phyloP scores from a whole-genome alignment of 257 asterid genomes.

The Forsythia suspensa region DNA sequence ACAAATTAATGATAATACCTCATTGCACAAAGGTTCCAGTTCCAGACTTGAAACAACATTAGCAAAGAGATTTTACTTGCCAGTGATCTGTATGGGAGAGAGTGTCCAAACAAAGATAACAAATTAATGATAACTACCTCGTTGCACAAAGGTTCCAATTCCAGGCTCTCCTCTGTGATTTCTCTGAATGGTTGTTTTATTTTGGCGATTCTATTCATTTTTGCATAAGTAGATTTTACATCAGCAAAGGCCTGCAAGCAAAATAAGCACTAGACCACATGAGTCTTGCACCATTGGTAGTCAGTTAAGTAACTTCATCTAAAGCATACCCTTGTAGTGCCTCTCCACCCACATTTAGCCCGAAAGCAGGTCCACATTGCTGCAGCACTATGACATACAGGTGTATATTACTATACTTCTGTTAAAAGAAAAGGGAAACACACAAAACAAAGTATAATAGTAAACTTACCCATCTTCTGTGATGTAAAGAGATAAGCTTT shows the following conservation, averaged over 20 bases:
- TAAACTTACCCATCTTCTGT: slow-evolving; percentile 60
- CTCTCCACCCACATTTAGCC: slow-evolving; percentile 90
- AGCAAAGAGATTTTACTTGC: neutral
- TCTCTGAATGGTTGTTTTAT: slow-evolving; percentile 47
- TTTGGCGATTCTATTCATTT: slow-evolving; percentile 37
- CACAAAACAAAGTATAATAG: slow-evolving; percentile 1
- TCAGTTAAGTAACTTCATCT: neutral
- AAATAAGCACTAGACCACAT: slow-evolving; percentile 17
- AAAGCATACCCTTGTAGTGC: slow-evolving; percentile 63
- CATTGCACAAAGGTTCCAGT: slow-evolving; percentile 64
- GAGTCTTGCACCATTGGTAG: slow-evolving; percentile 17
- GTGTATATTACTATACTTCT: slow-evolving; percentile 27
- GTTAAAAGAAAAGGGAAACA: neutral
- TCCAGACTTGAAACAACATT: slow-evolving; percentile 26
- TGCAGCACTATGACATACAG: slow-evolving; percentile 46
- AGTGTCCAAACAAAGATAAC: neutral
- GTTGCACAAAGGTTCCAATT: slow-evolving; percentile 61
- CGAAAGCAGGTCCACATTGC: slow-evolving; percentile 89
- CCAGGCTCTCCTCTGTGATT: slow-evolving; percentile 51
- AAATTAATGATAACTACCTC: slow-evolving; percentile 45
- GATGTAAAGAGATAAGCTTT: slow-evolving; percentile 70
- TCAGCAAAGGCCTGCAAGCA: slow-evolving; percentile 64
- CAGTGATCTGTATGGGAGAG: neutral
- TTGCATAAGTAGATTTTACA: slow-evolving; percentile 46
- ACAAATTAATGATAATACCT: slow-evolving; percentile 40